Conservation (phyloP, 257 asterid species). For the Eustoma russellianum region DNA sequence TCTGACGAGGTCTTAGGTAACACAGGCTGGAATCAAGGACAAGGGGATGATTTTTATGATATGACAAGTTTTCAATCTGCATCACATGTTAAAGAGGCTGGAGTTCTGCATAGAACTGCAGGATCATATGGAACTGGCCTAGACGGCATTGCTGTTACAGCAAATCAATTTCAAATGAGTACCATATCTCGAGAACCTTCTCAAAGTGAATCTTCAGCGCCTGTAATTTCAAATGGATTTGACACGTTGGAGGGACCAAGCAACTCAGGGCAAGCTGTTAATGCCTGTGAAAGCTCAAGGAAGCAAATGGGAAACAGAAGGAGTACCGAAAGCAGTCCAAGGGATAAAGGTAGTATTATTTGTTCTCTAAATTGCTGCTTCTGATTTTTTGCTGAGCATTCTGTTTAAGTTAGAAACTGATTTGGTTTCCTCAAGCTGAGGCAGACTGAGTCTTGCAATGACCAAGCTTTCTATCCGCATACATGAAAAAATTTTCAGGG, state of each 20-base stretch:
- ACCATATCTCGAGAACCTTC: slow-evolving; percentile 56
- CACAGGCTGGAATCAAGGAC: slow-evolving; percentile 22
- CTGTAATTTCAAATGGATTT: slow-evolving; percentile 38
- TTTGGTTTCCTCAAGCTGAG: too few relatives aligned
- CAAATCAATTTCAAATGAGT: slow-evolving; percentile 35
- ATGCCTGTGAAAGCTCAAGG: slow-evolving; percentile 47
- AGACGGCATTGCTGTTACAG: slow-evolving; percentile 38
- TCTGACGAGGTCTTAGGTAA: slow-evolving; percentile 22
- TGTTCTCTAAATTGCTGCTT: too few relatives aligned
- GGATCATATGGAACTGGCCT: slow-evolving; percentile 33
- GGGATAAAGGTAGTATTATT: too few relatives aligned
- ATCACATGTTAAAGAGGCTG: slow-evolving; percentile 9
- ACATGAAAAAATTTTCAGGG: too few relatives aligned
- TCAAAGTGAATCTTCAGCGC: slow-evolving; percentile 76
- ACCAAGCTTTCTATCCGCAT: too few relatives aligned
- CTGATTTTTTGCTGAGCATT: too few relatives aligned
- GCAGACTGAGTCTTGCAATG: too few relatives aligned
- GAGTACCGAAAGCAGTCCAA: slow-evolving; percentile 45
- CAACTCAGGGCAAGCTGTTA: slow-evolving; percentile 51
- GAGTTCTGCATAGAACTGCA: slow-evolving; percentile 32
- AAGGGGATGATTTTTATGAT: slow-evolving; percentile 26
- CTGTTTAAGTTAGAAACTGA: too few relatives aligned
- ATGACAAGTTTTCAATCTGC: slow-evolving; percentile 30
- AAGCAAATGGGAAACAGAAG: slow-evolving; percentile 38
- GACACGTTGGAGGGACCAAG: slow-evolving; percentile 57